Base-by-base conservation (phyloP, 345 rosid species). In the Heritiera fomes region DNA sequence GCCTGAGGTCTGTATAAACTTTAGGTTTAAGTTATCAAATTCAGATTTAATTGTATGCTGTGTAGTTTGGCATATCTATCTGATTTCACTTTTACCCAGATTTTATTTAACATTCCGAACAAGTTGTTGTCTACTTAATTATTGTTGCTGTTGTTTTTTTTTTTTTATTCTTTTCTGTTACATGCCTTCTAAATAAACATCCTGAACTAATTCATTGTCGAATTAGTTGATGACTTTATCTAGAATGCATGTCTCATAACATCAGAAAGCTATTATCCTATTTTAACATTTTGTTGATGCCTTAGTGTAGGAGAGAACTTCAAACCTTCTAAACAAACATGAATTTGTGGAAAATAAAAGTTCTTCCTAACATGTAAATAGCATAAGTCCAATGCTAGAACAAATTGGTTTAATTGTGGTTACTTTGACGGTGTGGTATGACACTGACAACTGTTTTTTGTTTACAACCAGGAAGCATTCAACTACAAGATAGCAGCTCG, bases 401-500 rank as follows among this genome's bases (percentile, higher is more conserved):
- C 40, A 46, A 71, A 30, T 28, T 53, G 45, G 34, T 63, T 73
- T 9, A 60, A 15, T 63, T 82, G 15, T 85, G 60, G 58, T 67
- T 76, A 30, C n/a, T 13, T 30, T 23, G 10, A 38, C 46, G 45
- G 11, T 14, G 67, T 52, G 14, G 14, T 30, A 23, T 73, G 40
- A 55, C 71, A 49, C 73, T 78, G 41, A 20, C 64, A 18, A 62
- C 23, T 78, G 55, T 76, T 61, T 52, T 77, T 58, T 77, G 58
- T 68, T 82, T 80, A 45, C 64, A 82, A 66, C 58, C 84, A 96
- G 99, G 99, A 96, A 90, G 91, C 88, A 50, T 91, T 82, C 87
- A 96, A 96, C 90, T 91, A 94, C 86, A 96, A 96, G 89, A 96
- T 96, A 82, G 97, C 99, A 46, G 98, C 99, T 81, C 99, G 95